phyloP scores from a whole-genome alignment of 768 basidiomycete genomes.

The Suillus ampliporus region DNA sequence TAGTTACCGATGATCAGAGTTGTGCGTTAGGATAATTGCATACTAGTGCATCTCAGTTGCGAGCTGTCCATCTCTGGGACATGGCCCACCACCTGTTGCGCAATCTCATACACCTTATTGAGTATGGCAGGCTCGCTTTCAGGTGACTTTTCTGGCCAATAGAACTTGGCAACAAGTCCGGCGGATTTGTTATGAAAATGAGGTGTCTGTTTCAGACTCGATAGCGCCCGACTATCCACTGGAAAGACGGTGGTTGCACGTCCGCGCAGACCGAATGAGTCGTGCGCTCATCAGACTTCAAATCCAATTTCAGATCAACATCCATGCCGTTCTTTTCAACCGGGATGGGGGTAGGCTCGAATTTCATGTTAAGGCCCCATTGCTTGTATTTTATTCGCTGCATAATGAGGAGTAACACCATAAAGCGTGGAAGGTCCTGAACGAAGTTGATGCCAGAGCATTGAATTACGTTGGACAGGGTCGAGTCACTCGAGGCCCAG shows the following conservation, averaged over 20 bases:
- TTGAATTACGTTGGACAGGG: slow-evolving; percentile 4
- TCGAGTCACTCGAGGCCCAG: too few relatives aligned
- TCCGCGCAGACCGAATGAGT: slow-evolving; percentile 6
- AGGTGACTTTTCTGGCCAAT: slow-evolving; percentile 3
- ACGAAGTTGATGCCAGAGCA: slow-evolving; percentile 9
- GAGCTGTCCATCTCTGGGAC: slow-evolving; percentile 9
- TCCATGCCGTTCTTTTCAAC: neutral
- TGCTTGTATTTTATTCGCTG: slow-evolving; percentile 1
- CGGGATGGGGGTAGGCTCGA: neutral
- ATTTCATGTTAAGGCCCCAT: slow-evolving; percentile 1
- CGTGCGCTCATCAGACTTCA: neutral
- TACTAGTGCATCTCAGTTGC: neutral
- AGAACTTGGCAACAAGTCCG: neutral
- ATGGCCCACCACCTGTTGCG: neutral
- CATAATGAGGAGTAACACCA: slow-evolving; percentile 7
- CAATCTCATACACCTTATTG: neutral
- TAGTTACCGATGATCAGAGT: neutral
- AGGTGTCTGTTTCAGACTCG: neutral
- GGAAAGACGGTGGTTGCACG: slow-evolving; percentile 4
- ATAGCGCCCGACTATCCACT: neutral
- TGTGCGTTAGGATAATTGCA: neutral
- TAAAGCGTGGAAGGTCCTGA: slow-evolving; percentile 7
- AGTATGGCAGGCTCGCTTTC: slow-evolving; percentile 1
- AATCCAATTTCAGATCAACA: neutral
- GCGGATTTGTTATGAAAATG: neutral